Base-by-base conservation (phyloP, 2,329 filamentous ascomycete species). In the Aspergillus tanneri region DNA sequence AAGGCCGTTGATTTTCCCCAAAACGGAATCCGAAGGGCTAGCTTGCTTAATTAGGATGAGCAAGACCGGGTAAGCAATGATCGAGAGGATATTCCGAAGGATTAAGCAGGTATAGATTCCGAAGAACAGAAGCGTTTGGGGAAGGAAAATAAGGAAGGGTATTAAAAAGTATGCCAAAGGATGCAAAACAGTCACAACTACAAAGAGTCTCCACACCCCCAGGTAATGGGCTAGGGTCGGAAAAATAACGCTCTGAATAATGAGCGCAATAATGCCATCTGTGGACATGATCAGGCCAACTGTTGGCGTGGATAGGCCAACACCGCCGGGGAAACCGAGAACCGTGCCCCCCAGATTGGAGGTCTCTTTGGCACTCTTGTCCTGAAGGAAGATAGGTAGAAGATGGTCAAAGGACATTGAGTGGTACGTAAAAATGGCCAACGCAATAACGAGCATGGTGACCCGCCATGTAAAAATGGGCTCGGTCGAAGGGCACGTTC, bases 391-490 rank as follows among this genome's bases (percentile, higher is more conserved):
- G 50, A 96, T 96, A 6, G 91, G 91, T 45, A 96, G 77, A 1
- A 96, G 79, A 65, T 95, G 88, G 63, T 96, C 92, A 70, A 89
- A 96, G 0, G 87, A 90, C 90, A 96, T 96, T 28, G 87, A 90
- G 71, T 96, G 91, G 66, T 95, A 95, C 4, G 90, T 93, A 72
- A 95, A 96, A 54, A 96, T 88, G 36, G 87, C 88, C 39, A 96
- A 74, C 1, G 91, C 86, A n/a, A 90, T 63, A 30, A 93, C 83
- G 44, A 96, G 81, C 68, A 87, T 84, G 56, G 88, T 75, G 51
- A 96, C 84, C 32, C 80, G 81, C 68, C 73, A 77, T 2, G 79
- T 85, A 57, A 85, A 82, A 43, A 79, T 76, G 50, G 75, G 76
- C 22, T 72, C 63, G 11, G 66, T 65, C 42, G 58, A 56, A 3